Evolutionary conservation across 495 filamentous ascomycete species (phyloP), one percentile per base, ranked within the genome.

Genomic region (Trichoderma parareesei): DNA sequence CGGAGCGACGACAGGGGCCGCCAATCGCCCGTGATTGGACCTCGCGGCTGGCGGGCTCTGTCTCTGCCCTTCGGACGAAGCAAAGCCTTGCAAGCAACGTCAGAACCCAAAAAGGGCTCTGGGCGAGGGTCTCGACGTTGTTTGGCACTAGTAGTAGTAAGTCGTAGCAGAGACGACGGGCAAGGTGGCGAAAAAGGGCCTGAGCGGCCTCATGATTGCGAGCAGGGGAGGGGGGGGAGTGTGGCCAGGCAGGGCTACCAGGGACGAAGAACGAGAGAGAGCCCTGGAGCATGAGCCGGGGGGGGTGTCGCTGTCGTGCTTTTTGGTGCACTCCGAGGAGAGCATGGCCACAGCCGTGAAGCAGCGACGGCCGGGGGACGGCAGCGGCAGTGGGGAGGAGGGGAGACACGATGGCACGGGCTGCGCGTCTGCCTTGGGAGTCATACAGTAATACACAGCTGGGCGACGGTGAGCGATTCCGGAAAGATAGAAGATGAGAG

Each of bases 201-300:
- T 57, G 53, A 35, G 20, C 20, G 53, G 53, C 53, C 53, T 57
- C 53, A 57, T 57, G 53, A 57, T 57, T 20, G 20, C 53, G 27
- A 27, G 48, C 48, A 55, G 53, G 8, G 20, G 1, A 57, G 18
- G 27, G 53, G 53, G 14, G 16, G 5, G 46, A 4, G 5, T n/a
- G 16, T 46, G 11, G 11, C 16, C 16, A 46, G 43, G 46, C 46
- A 49, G 46, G 46, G 46, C 46, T 16, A 49, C 7, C 14, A 18
- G 46, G 16, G n/a, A 18, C 13, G 5, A 18, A 6, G 46, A 18
- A 49, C 46, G 46, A 9, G 46, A 49, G 16, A n/a, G 27, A 27
- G 27, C 27, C 27, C 27, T 27, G 27, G 27, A 27, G 27, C 27
- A 27, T 27, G 27, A 27, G 46, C n/a, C 8, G 46, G 16, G 46